Evolutionary conservation across 352 stramenopile species (phyloP), one percentile per base, ranked within the genome.

Genomic region (Pythium dissimile): DNA sequence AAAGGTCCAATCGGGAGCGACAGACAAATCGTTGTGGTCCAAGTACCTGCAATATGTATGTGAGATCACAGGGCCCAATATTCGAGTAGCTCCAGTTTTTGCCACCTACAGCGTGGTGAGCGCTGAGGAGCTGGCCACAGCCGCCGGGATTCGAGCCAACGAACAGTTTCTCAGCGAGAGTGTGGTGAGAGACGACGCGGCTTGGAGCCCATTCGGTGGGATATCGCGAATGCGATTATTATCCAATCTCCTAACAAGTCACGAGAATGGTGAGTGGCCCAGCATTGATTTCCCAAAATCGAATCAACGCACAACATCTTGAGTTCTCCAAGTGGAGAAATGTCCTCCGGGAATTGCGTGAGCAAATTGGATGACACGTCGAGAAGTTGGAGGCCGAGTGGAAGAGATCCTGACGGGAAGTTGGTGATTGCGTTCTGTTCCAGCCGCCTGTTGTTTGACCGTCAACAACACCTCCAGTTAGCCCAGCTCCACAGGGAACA

Each of bases 21-120:
- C 27, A 8, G 50, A 58, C 20, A 58, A 26, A 18, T 58, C 27
- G 9, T 58, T 58, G 10, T 34, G 2, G 20, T 57, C 49, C 24
- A 57, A 35, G 24, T 24, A 18, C 23, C 48, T 55, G 42, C 41
- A 24, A 46, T 16, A 1, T 3, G 0, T 13, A 32, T 31, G 41
- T 24, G 13, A 3, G 6, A 8, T 43, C n/a, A 43, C 37, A 12
- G 5, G 7, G 32, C 37, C 16, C 10, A 39, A 5, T 42, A 2
- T 54, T 20, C n/a, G 8, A 13, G 23, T 28, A 13, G 31, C 31
- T 8, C 8, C 35, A 42, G 35, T 20, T 42, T 42, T 42, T 10
- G n/a, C n/a, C n/a, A n/a, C n/a, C n/a, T n/a, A n/a, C n/a, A n/a
- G n/a, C n/a, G n/a, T n/a, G n/a, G n/a, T n/a, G n/a, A n/a, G n/a